phyloP scores from a whole-genome alignment of 1,284 basidiomycete species.

The Malassezia cuniculi region DNA sequence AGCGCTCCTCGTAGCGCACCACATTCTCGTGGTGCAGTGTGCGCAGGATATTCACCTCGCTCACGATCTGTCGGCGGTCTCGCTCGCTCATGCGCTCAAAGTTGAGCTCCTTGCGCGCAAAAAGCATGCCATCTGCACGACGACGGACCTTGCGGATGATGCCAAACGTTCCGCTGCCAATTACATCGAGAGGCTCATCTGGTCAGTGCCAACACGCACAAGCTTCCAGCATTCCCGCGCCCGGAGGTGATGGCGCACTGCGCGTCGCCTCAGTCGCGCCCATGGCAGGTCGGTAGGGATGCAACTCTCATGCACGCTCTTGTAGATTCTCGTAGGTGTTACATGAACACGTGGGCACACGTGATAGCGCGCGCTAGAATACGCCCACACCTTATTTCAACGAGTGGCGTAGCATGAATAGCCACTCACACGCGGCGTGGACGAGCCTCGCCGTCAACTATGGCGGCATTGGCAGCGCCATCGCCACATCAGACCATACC shows the following conservation, averaged over 20 bases:
- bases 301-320: too few relatives aligned
- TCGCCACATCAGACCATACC: constrained; percentile 36
- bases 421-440: constrained; percentile 41
- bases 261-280: too few relatives aligned
- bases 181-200: constrained; percentile 71
- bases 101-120: constrained; percentile 87
- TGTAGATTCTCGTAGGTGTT: too few relatives aligned
- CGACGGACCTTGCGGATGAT: constrained; percentile 83
- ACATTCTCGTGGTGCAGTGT: constrained; percentile 87
- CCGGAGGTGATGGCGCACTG: background rate
- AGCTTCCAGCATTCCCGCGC: constrained; percentile 9
- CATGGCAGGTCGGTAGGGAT: too few relatives aligned
- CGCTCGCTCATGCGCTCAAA: constrained; percentile 86
- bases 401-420: constrained; percentile 25
- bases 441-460: constrained; percentile 42
- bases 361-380: constrained; percentile 1
- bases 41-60: constrained; percentile 97
- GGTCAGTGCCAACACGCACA: background rate
- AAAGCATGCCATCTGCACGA: constrained; percentile 71
- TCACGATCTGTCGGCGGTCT: constrained; percentile 82
- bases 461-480: constrained; percentile 40
- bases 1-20: constrained; percentile 78
- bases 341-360: constrained; percentile 10
- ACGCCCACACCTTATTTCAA: background rate
- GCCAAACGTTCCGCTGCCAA: constrained; percentile 94